phyloP scores from a whole-genome alignment of 345 rosid species.

The Populus deltoides region DNA sequence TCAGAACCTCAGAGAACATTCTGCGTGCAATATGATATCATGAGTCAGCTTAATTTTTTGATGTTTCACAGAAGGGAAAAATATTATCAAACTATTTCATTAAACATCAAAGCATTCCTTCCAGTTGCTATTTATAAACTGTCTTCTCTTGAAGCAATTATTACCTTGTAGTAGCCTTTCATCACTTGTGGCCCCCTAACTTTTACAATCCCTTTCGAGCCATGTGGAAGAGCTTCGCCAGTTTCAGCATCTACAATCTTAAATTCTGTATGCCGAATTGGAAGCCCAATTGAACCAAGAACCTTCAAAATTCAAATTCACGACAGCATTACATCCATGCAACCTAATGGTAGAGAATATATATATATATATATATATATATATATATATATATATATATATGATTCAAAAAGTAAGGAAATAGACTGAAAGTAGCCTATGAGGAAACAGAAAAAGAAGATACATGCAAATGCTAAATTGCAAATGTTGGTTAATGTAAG shows the following conservation, averaged over 20 bases:
- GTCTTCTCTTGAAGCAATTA: background rate
- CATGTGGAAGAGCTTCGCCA: conserved; percentile 57
- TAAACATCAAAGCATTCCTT: too few relatives aligned
- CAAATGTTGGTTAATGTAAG: too few relatives aligned
- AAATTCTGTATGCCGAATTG: conserved; percentile 70
- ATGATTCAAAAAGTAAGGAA: background rate
- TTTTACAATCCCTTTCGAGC: conserved; percentile 78
- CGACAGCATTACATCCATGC: conserved; percentile 7
- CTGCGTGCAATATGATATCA: background rate
- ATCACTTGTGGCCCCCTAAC: conserved; percentile 88
- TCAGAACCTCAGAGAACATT: background rate
- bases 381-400: too few relatives aligned
- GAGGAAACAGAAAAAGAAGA: background rate
- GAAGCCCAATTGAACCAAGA: conserved; percentile 90
- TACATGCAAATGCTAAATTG: background rate
- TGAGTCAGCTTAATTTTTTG: background rate
- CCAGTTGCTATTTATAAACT: background rate
- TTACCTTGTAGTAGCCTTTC: conserved; percentile 94
- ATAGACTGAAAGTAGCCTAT: background rate
- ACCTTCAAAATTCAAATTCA: conserved; percentile 57
- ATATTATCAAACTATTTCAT: too few relatives aligned
- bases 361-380: too few relatives aligned
- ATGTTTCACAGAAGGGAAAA: background rate
- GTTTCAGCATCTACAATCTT: conserved; percentile 77
- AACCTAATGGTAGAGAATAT: background rate